Base-by-base conservation (phyloP, 2,329 filamentous ascomycete species). In the Fusarium bulbicola region DNA sequence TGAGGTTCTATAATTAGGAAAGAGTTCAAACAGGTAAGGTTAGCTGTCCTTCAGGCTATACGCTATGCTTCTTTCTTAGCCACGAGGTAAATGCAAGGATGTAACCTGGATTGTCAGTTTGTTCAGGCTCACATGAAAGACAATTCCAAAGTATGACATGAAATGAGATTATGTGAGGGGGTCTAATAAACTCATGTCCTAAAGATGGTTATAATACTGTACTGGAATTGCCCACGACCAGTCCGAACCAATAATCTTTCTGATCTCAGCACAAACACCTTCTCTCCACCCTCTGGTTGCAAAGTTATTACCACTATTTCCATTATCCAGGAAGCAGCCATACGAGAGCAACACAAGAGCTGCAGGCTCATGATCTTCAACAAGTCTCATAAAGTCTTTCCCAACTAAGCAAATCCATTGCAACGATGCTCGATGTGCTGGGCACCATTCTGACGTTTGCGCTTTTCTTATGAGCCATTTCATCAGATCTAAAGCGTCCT, bases 151-250 rank as follows among this genome's bases (percentile, higher is more conserved):
- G 8, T 18, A 18, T 36, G 0, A 2, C 16, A 36, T 16, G 1
- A 18, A 36, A 18, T 36, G 8, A 18, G 8, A 18, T 18, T 10
- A 5, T 36, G 2, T 36, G 1, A 36, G 9, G 16, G 10, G 16
- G 0, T 18, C 16, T 18, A 1, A 10, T 18, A 18, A 36, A 10
- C 2, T 0, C 4, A 18, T 16, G 0, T 10, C 3, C 15, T 36
- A 9, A 36, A 2, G 3, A 18, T 10, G 16, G 9, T 10, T 10
- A 18, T 18, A 36, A 18, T 18, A 9, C 34, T 36, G 5, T 18
- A 18, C 15, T 36, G 8, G 2, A 16, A 36, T 18, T 20, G 6
- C 52, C 20, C 11, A 12, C 4, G 14, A 30, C 54, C 54, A 58
- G 28, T 18, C 21, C 20, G 28, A 6, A 37, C 49, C 39, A 56